Evolutionary conservation across 306 rosid genomes (phyloP).

Genomic region (Cicer bijugum): DNA sequence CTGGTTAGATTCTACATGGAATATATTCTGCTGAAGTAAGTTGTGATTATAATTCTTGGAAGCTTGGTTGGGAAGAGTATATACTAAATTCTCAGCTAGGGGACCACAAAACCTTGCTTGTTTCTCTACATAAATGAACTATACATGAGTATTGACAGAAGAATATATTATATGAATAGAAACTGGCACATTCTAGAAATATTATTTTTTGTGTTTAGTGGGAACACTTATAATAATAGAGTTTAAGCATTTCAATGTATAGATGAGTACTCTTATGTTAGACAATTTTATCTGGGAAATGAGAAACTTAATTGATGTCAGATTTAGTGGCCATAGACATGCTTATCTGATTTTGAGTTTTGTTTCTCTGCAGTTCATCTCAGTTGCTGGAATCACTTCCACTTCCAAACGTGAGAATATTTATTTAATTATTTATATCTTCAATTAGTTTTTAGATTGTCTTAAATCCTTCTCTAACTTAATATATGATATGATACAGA

Average conservation of each 20-base stretch:
- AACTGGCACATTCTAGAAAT: conserved; percentile 20
- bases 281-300: conserved; percentile 18
- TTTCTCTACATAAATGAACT: conserved; percentile 47
- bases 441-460: conserved; percentile 35
- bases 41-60: conserved; percentile 41
- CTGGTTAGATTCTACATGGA: conserved; percentile 57
- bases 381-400: conserved; percentile 90
- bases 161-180: conserved; percentile 47
- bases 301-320: conserved; percentile 31
- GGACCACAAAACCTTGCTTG: conserved; percentile 47
- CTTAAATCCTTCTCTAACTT: conserved; percentile 34
- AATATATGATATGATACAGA: conserved; percentile 56
- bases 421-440: background rate
- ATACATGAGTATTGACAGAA: conserved; percentile 43
- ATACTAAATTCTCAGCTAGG: conserved; percentile 52
- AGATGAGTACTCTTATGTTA: conserved; percentile 40
- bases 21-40: conserved; percentile 54
- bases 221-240: conserved; percentile 30
- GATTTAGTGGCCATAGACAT: conserved; percentile 23
- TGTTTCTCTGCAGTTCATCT: conserved; percentile 76
- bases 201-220: conserved; percentile 28
- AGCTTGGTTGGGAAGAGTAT: conserved; percentile 48
- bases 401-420: conserved; percentile 78
- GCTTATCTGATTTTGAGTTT: conserved; percentile 50
- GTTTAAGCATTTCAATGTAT: conserved; percentile 37